A percentile compares a stretch with the other conserved stretches of the same genome.
phyloP scores from a whole-genome alignment of 352 stramenopile genomes.

The Peronospora destructor region DNA sequence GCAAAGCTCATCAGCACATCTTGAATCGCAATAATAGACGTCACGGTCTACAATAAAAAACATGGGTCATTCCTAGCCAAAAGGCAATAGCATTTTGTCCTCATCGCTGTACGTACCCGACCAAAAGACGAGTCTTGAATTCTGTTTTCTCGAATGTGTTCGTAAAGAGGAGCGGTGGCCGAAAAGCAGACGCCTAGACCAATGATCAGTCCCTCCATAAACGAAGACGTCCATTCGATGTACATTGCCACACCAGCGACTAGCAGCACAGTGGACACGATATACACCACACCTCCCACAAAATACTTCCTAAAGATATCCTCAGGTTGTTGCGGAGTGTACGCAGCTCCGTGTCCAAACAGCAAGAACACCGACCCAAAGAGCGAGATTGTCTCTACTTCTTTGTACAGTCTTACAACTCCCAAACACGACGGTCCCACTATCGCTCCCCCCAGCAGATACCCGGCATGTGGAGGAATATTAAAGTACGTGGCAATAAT shows the following conservation, averaged over 20 bases:
- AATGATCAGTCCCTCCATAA: conserved; percentile 69
- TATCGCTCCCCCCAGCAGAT: conserved; percentile 85
- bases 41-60: conserved; percentile 50
- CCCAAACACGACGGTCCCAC: conserved; percentile 86
- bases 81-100: not conserved
- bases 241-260: conserved; percentile 65
- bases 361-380: conserved; percentile 92
- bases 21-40: conserved; percentile 80
- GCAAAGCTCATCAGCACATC: conserved; percentile 85
- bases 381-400: conserved; percentile 90
- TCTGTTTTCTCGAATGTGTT: conserved; percentile 73
- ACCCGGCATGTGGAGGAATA: conserved; percentile 86
- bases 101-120: conserved; percentile 34
- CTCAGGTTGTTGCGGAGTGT: conserved; percentile 60
- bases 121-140: conserved; percentile 80
- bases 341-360: conserved; percentile 83
- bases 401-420: conserved; percentile 82
- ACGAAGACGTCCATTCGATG: conserved; percentile 71
- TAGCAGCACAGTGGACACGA: conserved; percentile 56
- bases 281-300: conserved; percentile 64
- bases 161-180: conserved; percentile 72
- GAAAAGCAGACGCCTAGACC: conserved; percentile 77
- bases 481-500: conserved; percentile 86
- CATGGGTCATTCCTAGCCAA: not conserved
- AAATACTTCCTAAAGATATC: conserved; percentile 69